phyloP scores from a whole-genome alignment of 176 grass and related monocot genomes.

The Oryza brachyantha region DNA sequence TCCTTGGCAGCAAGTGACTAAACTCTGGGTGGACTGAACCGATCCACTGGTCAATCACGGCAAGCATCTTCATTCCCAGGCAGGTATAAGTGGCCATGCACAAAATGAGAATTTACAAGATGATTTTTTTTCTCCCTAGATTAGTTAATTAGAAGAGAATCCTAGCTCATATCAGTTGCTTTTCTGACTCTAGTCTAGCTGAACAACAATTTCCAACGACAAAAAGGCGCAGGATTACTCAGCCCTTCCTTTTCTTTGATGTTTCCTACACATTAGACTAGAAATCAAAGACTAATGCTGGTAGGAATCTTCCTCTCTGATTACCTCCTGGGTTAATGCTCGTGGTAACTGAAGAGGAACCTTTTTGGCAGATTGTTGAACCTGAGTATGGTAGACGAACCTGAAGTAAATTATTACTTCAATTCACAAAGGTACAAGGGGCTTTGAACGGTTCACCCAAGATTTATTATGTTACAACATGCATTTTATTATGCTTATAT shows the following conservation, averaged over 20 bases:
- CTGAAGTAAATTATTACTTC: too few species aligned
- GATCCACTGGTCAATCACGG: background rate
- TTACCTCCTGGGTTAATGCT: conserved; percentile 6
- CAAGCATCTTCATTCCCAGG: background rate
- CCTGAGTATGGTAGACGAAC: too few species aligned
- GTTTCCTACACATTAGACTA: conserved; percentile 1
- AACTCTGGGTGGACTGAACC: background rate
- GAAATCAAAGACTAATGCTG: conserved; percentile 3
- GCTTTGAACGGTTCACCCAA: too few species aligned
- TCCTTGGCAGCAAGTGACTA: conserved; percentile 25
- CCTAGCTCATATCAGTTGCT: background rate
- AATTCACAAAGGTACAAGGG: too few species aligned
- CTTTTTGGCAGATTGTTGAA: too few species aligned
- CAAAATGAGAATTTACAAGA: background rate
- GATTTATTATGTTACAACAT: too few species aligned
- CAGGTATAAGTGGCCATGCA: background rate
- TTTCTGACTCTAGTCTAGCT: conserved; percentile 21
- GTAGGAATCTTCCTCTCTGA: background rate
- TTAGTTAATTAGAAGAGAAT: conserved; percentile 18
- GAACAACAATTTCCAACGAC: conserved; percentile 14
- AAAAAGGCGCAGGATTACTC: conserved; percentile 3
- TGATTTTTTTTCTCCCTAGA: background rate
- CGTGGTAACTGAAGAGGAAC: conserved; percentile 16
- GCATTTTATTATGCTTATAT: too few species aligned
- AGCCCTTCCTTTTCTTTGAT: background rate